These are phyloP conservation scores for Solanum corneliomulleri DNA, from an alignment of 257 asterid species.

Conservation along the genomic window DNA sequence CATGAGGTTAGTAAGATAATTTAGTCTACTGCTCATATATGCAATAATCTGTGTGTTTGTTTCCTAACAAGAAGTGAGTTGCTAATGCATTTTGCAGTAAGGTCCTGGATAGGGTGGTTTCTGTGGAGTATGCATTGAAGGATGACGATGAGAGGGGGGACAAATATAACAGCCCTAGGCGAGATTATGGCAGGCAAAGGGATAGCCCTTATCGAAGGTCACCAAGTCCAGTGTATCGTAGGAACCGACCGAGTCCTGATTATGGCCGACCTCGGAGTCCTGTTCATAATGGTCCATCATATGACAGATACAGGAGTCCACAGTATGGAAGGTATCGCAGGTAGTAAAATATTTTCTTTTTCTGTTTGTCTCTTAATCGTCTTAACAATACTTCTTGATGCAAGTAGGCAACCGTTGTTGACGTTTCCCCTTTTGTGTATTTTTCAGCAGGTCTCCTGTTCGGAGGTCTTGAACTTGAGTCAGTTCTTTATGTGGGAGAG, in stretches of 20 bases:
- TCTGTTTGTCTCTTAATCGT: background rate
- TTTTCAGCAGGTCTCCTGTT: constrained; percentile 47
- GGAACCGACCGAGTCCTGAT: constrained; percentile 68
- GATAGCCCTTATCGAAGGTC: constrained; percentile 55
- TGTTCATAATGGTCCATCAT: constrained; percentile 30
- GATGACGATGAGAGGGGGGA: constrained; percentile 83
- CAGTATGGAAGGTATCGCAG: constrained; percentile 60
- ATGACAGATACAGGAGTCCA: constrained; percentile 51
- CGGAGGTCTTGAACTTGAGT: constrained; percentile 37
- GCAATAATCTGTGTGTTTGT: background rate
- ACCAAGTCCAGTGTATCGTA: constrained; percentile 48
- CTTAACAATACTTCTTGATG: background rate
- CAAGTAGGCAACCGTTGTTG: background rate
- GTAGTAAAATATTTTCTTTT: constrained; percentile 6
- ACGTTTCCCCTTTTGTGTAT: background rate
- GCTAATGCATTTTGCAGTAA: constrained; percentile 35
- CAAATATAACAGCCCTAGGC: constrained; percentile 43
- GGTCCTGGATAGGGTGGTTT: constrained; percentile 76
- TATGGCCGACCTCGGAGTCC: constrained; percentile 32
- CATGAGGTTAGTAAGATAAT: constrained; percentile 46
- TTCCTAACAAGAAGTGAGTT: background rate
- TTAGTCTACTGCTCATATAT: background rate
- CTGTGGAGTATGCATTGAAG: constrained; percentile 86
- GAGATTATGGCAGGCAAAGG: constrained; percentile 43
- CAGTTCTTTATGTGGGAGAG: background rate